Evolutionary conservation across 768 basidiomycete species (phyloP), one percentile per base, ranked within the genome.

Genomic region (Brasilioporus rufonigricans): DNA sequence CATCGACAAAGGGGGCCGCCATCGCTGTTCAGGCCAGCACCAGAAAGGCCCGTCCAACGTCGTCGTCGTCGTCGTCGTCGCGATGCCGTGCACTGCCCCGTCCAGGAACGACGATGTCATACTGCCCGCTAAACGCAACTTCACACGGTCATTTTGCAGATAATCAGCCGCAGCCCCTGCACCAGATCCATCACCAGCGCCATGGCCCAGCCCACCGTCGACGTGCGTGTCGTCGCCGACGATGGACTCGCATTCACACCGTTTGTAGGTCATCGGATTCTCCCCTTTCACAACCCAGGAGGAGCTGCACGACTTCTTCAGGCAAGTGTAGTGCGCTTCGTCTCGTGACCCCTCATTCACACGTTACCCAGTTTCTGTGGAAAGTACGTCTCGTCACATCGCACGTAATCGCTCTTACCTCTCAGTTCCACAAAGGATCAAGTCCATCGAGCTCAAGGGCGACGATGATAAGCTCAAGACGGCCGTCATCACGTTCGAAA

Each of bases 401-500:
- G n/a, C 24, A 27, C 24, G 1, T 40, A n/a, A 19, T 38, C 14
- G 19, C 39, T 21, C 39, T 18, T 6, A 21, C 14, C 4, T 31
- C 24, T 23, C 60, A 29, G 4, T 36, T 3, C 18, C 6, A 10
- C 39, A 5, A 61, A 91, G 86, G 65, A 92, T 94, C 69, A 66
- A 69, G 18, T 76, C 77, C n/a, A 84, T 93, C 68, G 82, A 89
- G 26, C 66, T 75, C 68, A 76, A 82, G 44, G 71, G 74, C 47
- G 71, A 69, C 14, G 74, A 71, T 48, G 68, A 66, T 13, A 69
- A 68, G 29, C 61, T 76, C 45, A 64, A 63, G 33, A 74, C 75
- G 19, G 95, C 94, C n/a, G 77, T 77, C 27, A 83, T 98, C 61
- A 73, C 82, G 48, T 98, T 97, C 65, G 87, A 91, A 70, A 97